Evolutionary conservation across 352 stramenopile genomes (phyloP).

Genomic region (Blastocystis sp.): DNA sequence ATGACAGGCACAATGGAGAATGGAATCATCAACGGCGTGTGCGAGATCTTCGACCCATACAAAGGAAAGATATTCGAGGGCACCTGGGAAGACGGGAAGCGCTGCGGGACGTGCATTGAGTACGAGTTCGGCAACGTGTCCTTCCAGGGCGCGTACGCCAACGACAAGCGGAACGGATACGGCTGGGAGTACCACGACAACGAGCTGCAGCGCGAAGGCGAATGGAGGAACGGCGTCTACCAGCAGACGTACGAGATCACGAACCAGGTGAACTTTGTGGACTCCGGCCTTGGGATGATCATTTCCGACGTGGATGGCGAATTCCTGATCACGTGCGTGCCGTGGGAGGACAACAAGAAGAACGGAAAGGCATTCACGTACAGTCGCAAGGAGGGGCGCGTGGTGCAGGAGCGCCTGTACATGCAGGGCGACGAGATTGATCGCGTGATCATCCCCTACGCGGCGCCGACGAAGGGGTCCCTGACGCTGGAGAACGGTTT

Average conservation of each 20-base stretch:
- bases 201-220: conserved; percentile 57
- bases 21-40: conserved; percentile 24
- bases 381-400: conserved; percentile 10
- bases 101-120: conserved; percentile 54
- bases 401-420: conserved; percentile 40
- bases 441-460: neutral
- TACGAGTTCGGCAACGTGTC: conserved; percentile 61
- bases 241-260: conserved; percentile 36
- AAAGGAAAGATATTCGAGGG: conserved; percentile 54
- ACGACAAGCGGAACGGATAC: conserved; percentile 63
- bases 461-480: neutral
- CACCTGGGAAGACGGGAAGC: conserved; percentile 37
- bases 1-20: conserved; percentile 49
- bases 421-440: conserved; percentile 60
- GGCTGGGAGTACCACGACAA: conserved; percentile 62
- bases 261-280: conserved; percentile 43
- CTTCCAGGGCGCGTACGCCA: conserved; percentile 43
- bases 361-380: conserved; percentile 47
- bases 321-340: neutral
- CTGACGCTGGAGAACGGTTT: neutral
- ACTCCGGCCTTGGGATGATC: conserved; percentile 17
- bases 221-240: conserved; percentile 54
- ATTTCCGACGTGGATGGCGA: conserved; percentile 12
- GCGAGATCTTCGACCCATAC: conserved; percentile 48
- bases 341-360: conserved; percentile 29